Conservation (phyloP, 2,329 filamentous ascomycete genomes). For the Emericellopsis cladophorae region DNA sequence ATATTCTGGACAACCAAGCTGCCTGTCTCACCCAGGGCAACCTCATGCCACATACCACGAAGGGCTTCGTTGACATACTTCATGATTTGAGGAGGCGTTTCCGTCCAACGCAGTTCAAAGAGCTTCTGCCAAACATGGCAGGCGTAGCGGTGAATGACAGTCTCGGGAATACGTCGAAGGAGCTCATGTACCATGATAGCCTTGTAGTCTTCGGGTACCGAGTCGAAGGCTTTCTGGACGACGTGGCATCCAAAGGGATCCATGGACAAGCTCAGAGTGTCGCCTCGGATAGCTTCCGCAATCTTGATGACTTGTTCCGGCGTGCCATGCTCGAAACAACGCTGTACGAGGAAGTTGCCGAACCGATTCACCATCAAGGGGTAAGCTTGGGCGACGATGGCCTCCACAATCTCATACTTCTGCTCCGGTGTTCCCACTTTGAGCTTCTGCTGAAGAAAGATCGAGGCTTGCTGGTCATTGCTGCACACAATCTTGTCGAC, state of each 20-base stretch:
- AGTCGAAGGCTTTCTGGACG: conserved; percentile 97
- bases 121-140: conserved; percentile 99
- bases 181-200: conserved; percentile 98
- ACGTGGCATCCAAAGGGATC: conserved; percentile 98
- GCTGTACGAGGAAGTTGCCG: conserved; percentile 95
- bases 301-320: conserved; percentile 91
- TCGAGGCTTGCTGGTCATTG: conserved; percentile 97
- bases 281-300: conserved; percentile 84
- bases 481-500: conserved; percentile 99
- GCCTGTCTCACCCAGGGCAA: conserved; percentile 91
- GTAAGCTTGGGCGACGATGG: conserved; percentile 90
- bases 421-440: conserved; percentile 92
- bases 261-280: conserved; percentile 91
- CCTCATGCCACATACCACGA: conserved; percentile 96
- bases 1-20: conserved; percentile 98
- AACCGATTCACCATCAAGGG: conserved; percentile 97
- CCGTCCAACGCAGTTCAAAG: conserved; percentile 92
- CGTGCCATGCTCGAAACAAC: conserved; percentile 96
- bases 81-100: conserved; percentile 96
- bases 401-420: conserved; percentile 94
- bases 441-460: conserved; percentile 97
- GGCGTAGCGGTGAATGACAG: conserved; percentile 94
- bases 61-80: conserved; percentile 93
- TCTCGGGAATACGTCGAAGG: conserved; percentile 88
- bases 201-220: conserved; percentile 94